Conservation (phyloP, 2,329 filamentous ascomycete species). For the Neoscytalidium dimidiatum region DNA sequence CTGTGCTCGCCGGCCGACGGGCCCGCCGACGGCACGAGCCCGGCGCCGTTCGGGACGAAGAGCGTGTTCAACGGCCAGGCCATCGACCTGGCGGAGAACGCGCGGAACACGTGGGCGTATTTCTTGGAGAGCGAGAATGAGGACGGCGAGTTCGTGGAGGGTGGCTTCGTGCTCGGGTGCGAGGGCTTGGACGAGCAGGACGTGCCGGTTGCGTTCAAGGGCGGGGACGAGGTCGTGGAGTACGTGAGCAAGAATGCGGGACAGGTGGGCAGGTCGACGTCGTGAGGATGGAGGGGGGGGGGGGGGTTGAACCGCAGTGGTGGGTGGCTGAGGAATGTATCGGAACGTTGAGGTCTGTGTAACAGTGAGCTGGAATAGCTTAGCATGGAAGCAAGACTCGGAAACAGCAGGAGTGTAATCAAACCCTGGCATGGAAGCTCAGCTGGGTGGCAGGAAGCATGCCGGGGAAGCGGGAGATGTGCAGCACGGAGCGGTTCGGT, state of each 20-base stretch:
- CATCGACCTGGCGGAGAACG: not conserved
- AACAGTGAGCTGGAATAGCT: not conserved
- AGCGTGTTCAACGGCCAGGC: slow-evolving; percentile 5
- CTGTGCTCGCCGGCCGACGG: slow-evolving; percentile 7
- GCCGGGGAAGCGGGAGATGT: not conserved
- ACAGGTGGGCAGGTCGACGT: not conserved
- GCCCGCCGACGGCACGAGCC: not conserved
- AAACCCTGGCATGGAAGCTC: too few species aligned
- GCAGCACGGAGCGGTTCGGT: not conserved
- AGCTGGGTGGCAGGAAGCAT: not conserved
- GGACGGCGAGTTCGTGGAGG: not conserved
- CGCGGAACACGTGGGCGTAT: not conserved
- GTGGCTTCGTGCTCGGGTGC: not conserved
- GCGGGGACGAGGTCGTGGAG: not conserved
- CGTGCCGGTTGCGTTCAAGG: not conserved
- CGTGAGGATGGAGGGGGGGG: not conserved
- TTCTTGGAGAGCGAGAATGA: not conserved
- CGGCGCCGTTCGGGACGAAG: not conserved
- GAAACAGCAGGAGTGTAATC: too few species aligned
- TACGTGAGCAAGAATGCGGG: slow-evolving; percentile 10
- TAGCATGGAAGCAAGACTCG: not conserved
- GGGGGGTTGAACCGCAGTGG: not conserved
- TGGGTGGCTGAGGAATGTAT: not conserved
- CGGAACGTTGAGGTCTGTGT: not conserved
- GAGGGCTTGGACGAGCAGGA: not conserved